Base-by-base conservation (phyloP, 345 rosid species). In the Murraya paniculata region DNA sequence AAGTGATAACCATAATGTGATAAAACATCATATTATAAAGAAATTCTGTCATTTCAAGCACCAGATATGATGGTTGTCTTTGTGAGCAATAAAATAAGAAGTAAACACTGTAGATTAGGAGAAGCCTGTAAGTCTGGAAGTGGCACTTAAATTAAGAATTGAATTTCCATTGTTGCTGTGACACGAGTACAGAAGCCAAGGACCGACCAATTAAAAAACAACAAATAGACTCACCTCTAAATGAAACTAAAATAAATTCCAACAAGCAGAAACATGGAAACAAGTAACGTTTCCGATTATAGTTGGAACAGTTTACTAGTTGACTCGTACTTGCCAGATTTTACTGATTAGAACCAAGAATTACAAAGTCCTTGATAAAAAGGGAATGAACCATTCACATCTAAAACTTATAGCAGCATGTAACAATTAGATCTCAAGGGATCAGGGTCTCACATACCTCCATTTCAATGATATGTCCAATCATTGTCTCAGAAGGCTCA, bases 401-500 rank as follows among this genome's bases (percentile, higher is more conserved):
- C 14, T 58, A 31, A 35, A 21, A 19, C 7, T 61, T 39, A 4
- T 28, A 62, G 58, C 16, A 27, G 22, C 4, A 31, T 5, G 11
- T 27, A 25, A 7, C 11, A 41, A 33, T 57, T 33, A 27, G 56
- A 31, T 5, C 30, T 75, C 33, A 48, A 31, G 41, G 24, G 1
- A 68, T 28, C 53, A 48, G 25, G 27, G 30, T 68, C 76, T 61
- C 71, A 7, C 71, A 67, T 84, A 93, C 99, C 96, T 95, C 99
- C 96, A 93, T 95, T 80, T 92, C 98, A 78, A 93, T 87, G 77
- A 95, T 86, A 81, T 91, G 95, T 33, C 93, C 92, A 75, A 95
- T 93, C 99, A 95, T 95, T 77, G 91, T 88, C 80, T 95, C 96
- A 4, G 97, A 86, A 31, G 98, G 99, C 76, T 91, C 95, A 83